Conservation (phyloP, 192 early-diverging fungal genomes). For the Dimargaris verticillata region DNA sequence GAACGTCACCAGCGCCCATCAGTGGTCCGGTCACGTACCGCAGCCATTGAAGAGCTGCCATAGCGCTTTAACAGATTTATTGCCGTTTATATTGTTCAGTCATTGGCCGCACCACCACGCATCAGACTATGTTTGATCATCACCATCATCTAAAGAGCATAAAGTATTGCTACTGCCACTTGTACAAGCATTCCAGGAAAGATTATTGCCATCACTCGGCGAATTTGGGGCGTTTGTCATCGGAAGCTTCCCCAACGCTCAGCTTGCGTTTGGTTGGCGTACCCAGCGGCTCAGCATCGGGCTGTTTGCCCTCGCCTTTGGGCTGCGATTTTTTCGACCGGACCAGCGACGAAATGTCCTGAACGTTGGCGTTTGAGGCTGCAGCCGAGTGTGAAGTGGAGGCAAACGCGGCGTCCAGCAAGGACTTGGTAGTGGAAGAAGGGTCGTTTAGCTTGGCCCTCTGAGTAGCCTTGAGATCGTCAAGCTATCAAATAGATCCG, state of each 20-base stretch:
- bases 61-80: no score
- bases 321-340: not conserved
- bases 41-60: no score
- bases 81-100: no score
- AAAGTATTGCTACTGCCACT: no score
- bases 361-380: not conserved
- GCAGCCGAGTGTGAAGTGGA: not conserved
- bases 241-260: not conserved
- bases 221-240: not conserved
- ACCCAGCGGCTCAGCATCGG: not conserved
- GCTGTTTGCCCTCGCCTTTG: not conserved
- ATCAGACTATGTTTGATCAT: no score
- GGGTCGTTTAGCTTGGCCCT: not conserved
- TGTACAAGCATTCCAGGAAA: no score
- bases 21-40: no score
- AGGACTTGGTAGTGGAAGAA: not conserved
- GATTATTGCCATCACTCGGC: no score
- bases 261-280: not conserved
- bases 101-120: no score
- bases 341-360: slow-evolving; percentile 2
- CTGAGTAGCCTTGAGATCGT: not conserved
- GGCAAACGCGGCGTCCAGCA: not conserved
- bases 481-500: no score
- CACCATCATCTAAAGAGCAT: no score
- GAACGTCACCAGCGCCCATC: no score